Evolutionary conservation across 208 protist species (phyloP), one percentile per base, ranked within the genome.

Genomic region (Leishmania tarentolae): DNA sequence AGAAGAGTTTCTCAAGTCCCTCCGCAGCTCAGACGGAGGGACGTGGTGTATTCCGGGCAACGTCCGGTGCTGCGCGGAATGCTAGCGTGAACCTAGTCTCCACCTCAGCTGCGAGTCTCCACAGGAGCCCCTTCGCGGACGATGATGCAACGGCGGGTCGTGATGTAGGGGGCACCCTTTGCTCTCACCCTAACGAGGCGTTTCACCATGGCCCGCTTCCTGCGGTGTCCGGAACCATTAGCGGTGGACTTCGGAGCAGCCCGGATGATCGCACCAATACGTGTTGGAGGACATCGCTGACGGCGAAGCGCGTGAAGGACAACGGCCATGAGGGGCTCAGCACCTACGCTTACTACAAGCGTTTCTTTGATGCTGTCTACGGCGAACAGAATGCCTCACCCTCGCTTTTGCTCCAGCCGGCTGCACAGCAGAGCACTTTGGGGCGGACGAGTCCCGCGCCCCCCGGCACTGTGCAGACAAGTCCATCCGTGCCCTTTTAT

Each of bases 361-460:
- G 82, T 4, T 82, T 86, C 63, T 86, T 86, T 35, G 82, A 86
- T 69, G 56, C 82, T 28, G 68, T 44, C 9, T 86, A 86, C 73
- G 71, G 63, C 15, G 46, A 53, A 5, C n/a, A 15, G 28, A 46
- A 50, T 3, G 52, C 50, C 15, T 66, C 50, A 19, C 66, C 50
- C 0, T 31, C 19, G 46, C 44, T 13, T 7, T 7, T 11, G 17
- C 72, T 46, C 9, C 50, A 61, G 31, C 40, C 21, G 6, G 72
- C 50, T 73, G 28, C 19, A 13, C 69, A 28, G 9, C 44, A 73
- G 40, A 73, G 44, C 42, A 52, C 17, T 73, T 40, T 28, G 21
- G 40, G 2, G 69, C 69, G 11, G 69, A 52, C 44, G 8, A 73
- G 69, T 19, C 42, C 28, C 2, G 42, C 21, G 37, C 11, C 46